Evolutionary conservation across 495 filamentous ascomycete genomes (phyloP).

Genomic region (Barbatosphaeria neglecta): DNA sequence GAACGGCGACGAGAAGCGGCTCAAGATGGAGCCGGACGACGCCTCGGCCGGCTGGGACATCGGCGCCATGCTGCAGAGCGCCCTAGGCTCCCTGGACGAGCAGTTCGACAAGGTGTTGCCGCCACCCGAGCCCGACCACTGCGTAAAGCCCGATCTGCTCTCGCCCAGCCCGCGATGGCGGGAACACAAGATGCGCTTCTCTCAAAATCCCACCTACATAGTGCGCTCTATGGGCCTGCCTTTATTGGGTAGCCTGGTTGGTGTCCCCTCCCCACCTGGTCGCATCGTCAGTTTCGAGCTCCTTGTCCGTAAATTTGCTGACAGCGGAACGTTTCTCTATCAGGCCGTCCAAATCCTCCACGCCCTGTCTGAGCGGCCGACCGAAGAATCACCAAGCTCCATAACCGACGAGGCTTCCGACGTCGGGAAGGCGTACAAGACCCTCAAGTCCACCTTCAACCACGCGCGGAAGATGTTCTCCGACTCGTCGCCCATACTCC

Average conservation of each 20-base stretch:
- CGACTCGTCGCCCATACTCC: slow-evolving; percentile 56
- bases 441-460: slow-evolving; percentile 69
- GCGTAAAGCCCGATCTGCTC: not conserved
- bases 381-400: slow-evolving; percentile 57
- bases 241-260: slow-evolving; percentile 27
- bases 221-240: slow-evolving; percentile 28
- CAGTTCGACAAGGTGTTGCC: not conserved
- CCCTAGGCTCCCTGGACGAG: slow-evolving; percentile 12
- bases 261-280: not conserved
- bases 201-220: slow-evolving; percentile 16
- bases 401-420: slow-evolving; percentile 64
- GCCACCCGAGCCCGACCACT: not conserved
- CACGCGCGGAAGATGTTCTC: slow-evolving; percentile 73
- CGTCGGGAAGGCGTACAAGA: slow-evolving; percentile 66
- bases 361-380: slow-evolving; percentile 29
- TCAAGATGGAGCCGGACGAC: slow-evolving; percentile 16
- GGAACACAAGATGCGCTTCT: slow-evolving; percentile 17
- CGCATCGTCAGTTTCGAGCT: not conserved
- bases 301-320: too few species aligned
- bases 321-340: not conserved
- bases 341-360: slow-evolving; percentile 34
- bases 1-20: slow-evolving; percentile 19
- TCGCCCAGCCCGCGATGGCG: slow-evolving; percentile 8
- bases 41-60: slow-evolving; percentile 6
- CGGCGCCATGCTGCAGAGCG: slow-evolving; percentile 13